Percentiles rank a stretch among this genome's conserved stretches.
Conservation (phyloP, 2,329 filamentous ascomycete species). For the Graphiopsis chlorocephala region DNA sequence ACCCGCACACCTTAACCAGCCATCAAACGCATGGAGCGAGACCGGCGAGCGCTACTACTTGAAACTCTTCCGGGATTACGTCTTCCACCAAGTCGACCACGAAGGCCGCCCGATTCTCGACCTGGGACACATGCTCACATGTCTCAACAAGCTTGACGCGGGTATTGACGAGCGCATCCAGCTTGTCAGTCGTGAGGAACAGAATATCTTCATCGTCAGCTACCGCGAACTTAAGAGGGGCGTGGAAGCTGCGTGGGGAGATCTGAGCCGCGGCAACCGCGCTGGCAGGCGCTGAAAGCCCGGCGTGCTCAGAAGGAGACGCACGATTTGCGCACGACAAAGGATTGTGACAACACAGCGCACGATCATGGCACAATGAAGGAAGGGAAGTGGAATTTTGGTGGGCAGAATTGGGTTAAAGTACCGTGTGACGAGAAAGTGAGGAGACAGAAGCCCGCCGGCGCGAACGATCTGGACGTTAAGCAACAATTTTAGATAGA, state of each 20-base stretch:
- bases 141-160: slow-evolving; percentile 88
- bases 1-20: slow-evolving; percentile 32
- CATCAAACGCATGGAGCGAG: slow-evolving; percentile 68
- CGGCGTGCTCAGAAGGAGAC: neutral
- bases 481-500: neutral
- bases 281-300: slow-evolving; percentile 1
- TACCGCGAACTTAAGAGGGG: slow-evolving; percentile 81
- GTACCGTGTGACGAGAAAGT: neutral
- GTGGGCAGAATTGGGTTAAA: neutral
- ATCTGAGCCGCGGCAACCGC: slow-evolving; percentile 38
- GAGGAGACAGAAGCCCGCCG: neutral
- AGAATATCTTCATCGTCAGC: slow-evolving; percentile 81
- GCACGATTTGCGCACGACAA: neutral
- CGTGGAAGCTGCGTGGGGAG: slow-evolving; percentile 60
- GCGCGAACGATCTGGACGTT: neutral
- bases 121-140: slow-evolving; percentile 80
- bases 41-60: slow-evolving; percentile 88
- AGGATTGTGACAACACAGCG: neutral
- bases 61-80: slow-evolving; percentile 93
- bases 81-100: slow-evolving; percentile 91
- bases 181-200: slow-evolving; percentile 83
- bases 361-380: neutral
- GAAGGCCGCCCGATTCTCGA: slow-evolving; percentile 81
- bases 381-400: neutral
- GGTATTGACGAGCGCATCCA: slow-evolving; percentile 83